phyloP scores from a whole-genome alignment of 2,329 filamentous ascomycete genomes.

The Mollisia scopiformis region DNA sequence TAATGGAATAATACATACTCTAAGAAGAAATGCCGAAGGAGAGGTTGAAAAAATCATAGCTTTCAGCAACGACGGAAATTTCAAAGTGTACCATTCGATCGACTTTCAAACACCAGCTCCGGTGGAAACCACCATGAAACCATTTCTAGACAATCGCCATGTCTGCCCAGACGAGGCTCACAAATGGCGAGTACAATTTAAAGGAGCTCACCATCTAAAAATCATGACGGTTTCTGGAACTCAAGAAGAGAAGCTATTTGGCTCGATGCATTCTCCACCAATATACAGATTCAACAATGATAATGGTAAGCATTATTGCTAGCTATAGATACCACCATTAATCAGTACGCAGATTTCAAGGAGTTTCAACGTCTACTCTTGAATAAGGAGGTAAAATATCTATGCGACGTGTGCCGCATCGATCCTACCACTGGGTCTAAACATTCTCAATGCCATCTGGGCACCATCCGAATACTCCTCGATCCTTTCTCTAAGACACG shows the following conservation, averaged over 20 bases:
- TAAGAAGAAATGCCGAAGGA: slow-evolving; percentile 18
- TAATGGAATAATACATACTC: slow-evolving; percentile 16
- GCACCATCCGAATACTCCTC: slow-evolving; percentile 25
- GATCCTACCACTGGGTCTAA: slow-evolving; percentile 13
- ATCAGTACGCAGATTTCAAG: slow-evolving; percentile 15
- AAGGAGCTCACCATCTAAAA: slow-evolving; percentile 25
- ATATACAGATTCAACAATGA: slow-evolving; percentile 25
- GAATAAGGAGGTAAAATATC: slow-evolving; percentile 19
- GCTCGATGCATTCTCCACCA: slow-evolving; percentile 7
- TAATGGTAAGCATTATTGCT: slow-evolving; percentile 14
- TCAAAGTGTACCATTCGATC: slow-evolving; percentile 22
- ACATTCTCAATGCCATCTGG: slow-evolving; percentile 17
- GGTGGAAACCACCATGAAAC: slow-evolving; percentile 27
- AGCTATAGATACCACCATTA: not conserved
- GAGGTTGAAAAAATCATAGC: slow-evolving; percentile 20
- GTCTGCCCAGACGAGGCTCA: slow-evolving; percentile 18
- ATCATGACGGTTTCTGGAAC: slow-evolving; percentile 7
- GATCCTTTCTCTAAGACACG: slow-evolving; percentile 16
- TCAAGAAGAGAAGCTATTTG: slow-evolving; percentile 10
- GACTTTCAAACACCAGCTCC: slow-evolving; percentile 9
- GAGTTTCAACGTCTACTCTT: slow-evolving; percentile 23
- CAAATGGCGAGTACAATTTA: slow-evolving; percentile 24
- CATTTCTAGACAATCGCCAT: slow-evolving; percentile 27
- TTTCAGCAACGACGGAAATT: slow-evolving; percentile 16
- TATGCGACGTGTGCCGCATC: slow-evolving; percentile 8